A percentile compares a stretch with the other conserved stretches of the same genome.
Evolutionary conservation across 2,329 filamentous ascomycete genomes (phyloP).

Genomic region (Fusarium penzigii): DNA sequence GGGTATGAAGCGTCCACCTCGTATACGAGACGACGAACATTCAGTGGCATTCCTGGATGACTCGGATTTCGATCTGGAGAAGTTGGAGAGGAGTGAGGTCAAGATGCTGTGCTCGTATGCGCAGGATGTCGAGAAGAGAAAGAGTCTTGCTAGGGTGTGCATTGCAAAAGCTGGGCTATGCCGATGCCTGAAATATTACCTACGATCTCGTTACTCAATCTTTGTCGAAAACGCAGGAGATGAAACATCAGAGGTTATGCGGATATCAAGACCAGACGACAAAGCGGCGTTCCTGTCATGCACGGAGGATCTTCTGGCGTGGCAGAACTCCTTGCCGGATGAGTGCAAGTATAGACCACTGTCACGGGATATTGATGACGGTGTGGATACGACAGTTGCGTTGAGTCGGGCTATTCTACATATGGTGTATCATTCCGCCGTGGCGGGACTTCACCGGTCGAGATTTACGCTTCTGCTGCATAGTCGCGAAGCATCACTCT

Average conservation of each 20-base stretch:
- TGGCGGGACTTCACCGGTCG: slow-evolving; percentile 84
- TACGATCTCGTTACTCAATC: slow-evolving; percentile 86
- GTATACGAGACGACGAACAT: slow-evolving; percentile 88
- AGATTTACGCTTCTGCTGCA: slow-evolving; percentile 70
- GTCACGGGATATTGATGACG: slow-evolving; percentile 30
- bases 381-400: slow-evolving; percentile 47
- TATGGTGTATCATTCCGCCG: slow-evolving; percentile 88
- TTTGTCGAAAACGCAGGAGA: slow-evolving; percentile 74
- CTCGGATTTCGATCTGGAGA: slow-evolving; percentile 69
- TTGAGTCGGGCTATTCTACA: slow-evolving; percentile 83
- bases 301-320: slow-evolving; percentile 72
- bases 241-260: slow-evolving; percentile 54
- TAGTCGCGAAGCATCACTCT: slow-evolving; percentile 54
- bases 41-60: slow-evolving; percentile 86
- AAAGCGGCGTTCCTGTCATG: slow-evolving; percentile 36
- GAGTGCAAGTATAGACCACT: slow-evolving; percentile 66
- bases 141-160: slow-evolving; percentile 77
- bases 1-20: slow-evolving; percentile 85
- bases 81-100: not conserved
- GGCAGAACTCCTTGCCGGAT: slow-evolving; percentile 69
- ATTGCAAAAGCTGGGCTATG: slow-evolving; percentile 88
- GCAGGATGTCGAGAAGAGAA: not conserved
- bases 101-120: slow-evolving; percentile 3
- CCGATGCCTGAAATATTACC: slow-evolving; percentile 80
- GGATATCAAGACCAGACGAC: not conserved